Conservation (phyloP, 768 basidiomycete species). For the Mycena alexandri region DNA sequence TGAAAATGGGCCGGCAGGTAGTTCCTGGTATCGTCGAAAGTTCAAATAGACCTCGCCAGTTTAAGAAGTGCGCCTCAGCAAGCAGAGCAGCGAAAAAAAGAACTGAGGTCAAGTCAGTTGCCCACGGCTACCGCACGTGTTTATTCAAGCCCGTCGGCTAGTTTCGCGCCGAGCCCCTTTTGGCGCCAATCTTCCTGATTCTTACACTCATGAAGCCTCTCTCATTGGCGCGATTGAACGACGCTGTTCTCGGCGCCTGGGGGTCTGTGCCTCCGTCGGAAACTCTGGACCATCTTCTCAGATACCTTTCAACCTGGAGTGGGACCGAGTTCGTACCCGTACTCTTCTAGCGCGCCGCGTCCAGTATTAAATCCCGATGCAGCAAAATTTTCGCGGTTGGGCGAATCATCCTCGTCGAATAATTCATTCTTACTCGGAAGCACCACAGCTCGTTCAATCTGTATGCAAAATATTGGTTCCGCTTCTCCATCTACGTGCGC, state of each 20-base stretch:
- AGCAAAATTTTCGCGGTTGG: slow-evolving; percentile 85
- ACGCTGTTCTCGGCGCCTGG: slow-evolving; percentile 75
- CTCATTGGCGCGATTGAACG: slow-evolving; percentile 64
- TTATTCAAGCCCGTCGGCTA: neutral
- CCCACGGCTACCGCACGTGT: neutral
- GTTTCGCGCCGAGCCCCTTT: no score
- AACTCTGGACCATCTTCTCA: slow-evolving; percentile 77
- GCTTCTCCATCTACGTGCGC: slow-evolving; percentile 74
- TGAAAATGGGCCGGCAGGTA: no score
- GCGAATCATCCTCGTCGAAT: neutral
- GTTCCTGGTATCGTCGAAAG: no score
- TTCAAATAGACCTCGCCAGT: neutral
- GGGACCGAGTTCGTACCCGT: slow-evolving; percentile 81
- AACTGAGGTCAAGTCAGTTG: no score
- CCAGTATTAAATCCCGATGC: slow-evolving; percentile 27
- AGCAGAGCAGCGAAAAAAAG: no score
- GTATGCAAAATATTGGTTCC: slow-evolving; percentile 78
- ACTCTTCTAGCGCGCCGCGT: slow-evolving; percentile 20
- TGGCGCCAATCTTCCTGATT: neutral
- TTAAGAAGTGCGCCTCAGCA: neutral
- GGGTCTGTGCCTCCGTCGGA: slow-evolving; percentile 68
- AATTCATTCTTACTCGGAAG: neutral
- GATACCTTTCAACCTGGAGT: slow-evolving; percentile 86
- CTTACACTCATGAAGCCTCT: slow-evolving; percentile 24
- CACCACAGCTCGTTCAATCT: slow-evolving; percentile 76